phyloP scores from a whole-genome alignment of 306 rosid genomes.

The Pyrus betulifolia region DNA sequence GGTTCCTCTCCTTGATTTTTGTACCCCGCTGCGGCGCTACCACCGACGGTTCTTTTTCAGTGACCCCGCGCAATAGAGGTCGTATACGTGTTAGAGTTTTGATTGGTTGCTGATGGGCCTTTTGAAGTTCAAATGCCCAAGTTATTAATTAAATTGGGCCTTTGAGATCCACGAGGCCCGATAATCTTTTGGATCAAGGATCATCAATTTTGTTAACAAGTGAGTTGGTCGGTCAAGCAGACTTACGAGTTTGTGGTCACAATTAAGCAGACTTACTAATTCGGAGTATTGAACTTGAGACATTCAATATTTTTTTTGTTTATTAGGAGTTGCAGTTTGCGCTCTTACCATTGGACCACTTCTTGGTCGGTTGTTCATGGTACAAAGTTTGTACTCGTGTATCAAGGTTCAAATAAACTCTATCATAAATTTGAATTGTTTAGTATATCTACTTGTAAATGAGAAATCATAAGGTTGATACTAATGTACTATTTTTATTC shows the following conservation, averaged over 20 bases:
- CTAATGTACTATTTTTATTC: too few relatives aligned
- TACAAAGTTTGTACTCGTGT: too few relatives aligned
- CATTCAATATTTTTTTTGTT: too few relatives aligned
- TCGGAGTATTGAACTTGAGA: fast-evolving
- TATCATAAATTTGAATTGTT: too few relatives aligned
- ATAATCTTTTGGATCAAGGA: not conserved
- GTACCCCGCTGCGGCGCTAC: not conserved
- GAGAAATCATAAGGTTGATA: too few relatives aligned
- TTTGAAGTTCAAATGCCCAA: not conserved
- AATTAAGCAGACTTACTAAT: too few relatives aligned
- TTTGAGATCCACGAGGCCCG: not conserved
- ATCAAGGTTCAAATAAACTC: too few relatives aligned
- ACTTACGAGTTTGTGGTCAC: fast-evolving
- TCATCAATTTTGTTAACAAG: not conserved
- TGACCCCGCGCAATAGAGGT: not conserved
- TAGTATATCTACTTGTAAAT: too few relatives aligned
- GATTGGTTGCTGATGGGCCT: not conserved
- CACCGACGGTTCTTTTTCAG: not conserved
- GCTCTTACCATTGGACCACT: fast-evolving
- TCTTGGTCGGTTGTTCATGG: too few relatives aligned
- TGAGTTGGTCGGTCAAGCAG: too few relatives aligned
- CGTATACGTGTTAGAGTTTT: not conserved
- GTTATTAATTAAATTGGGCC: not conserved
- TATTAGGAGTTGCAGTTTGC: too few relatives aligned
- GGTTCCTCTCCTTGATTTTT: not conserved